Base-by-base conservation (phyloP, 73 alveolate species). In the Blepharisma stoltei region DNA sequence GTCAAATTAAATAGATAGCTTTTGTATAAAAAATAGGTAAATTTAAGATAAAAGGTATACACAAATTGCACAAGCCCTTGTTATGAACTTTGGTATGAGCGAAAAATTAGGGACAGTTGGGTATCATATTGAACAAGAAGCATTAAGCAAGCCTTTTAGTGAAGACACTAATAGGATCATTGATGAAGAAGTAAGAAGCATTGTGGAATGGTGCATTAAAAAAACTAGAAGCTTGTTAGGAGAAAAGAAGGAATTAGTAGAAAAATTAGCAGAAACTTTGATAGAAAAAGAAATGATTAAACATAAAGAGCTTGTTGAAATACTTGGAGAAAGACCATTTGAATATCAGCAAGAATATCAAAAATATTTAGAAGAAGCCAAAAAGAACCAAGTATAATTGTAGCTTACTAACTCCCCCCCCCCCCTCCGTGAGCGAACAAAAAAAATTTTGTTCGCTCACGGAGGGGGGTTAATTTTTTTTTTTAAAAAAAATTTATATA, bases 301-400 rank as follows among this genome's bases (percentile, higher is more conserved):
- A 7, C 83, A 86, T 11, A 92, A 90, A 9, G 93, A 91, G 69
- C 71, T 91, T 41, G 75, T 91, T 54, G 90, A 79, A 25, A 54
- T 89, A 9, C 84, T 91, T 20, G 97, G 97, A 9, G 86, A 84
- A 54, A 81, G 97, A 78, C 97, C 97, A 3, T 91, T 80, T 76
- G 76, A 4, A 21, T 27, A 20, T 3, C n/a, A n/a, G 3, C 38
- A 60, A 11, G 76, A 37, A 60, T 60, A 60, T 27, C 14, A 20
- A 27, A 60, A 37, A 27, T 60, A 21, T 60, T n/a, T 60, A 20
- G 23, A 20, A 14, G 66, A 52, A 52, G 27, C 2, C 5, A 52
- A 52, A 52, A 52, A 14, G 4, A 4, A 14, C 2, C 27, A 52
- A 14, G 66, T 52, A 14, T 1, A 52, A 52, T 1, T 52, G 27